phyloP scores from a whole-genome alignment of 495 filamentous ascomycete genomes.

The Lindgomyces ingoldianus region DNA sequence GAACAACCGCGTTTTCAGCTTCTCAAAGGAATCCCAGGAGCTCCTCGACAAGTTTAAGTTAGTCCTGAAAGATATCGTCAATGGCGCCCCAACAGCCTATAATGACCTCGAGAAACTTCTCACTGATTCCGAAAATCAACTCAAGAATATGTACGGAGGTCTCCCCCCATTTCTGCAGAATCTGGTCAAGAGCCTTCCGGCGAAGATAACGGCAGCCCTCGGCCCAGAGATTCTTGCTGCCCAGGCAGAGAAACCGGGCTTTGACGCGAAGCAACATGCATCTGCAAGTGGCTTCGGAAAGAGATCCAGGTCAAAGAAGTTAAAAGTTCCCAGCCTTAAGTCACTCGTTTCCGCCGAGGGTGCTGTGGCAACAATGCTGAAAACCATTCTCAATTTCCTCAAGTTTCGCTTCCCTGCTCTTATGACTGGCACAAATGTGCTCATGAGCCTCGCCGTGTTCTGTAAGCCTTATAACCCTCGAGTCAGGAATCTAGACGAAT shows the following conservation, averaged over 20 bases:
- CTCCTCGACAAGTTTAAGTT: constrained; percentile 80
- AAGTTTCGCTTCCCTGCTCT: constrained; percentile 82
- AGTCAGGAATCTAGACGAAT: not conserved
- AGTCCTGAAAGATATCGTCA: constrained; percentile 86
- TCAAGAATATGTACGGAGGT: constrained; percentile 72
- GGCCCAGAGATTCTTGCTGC: constrained; percentile 79
- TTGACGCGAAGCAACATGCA: constrained; percentile 57
- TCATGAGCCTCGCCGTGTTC: constrained; percentile 82
- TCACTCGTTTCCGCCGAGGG: constrained; percentile 85
- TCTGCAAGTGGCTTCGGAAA: constrained; percentile 47
- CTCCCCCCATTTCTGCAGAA: constrained; percentile 84
- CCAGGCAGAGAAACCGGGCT: constrained; percentile 68
- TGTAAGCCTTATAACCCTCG: constrained; percentile 55
- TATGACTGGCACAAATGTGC: constrained; percentile 75
- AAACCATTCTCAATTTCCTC: constrained; percentile 81
- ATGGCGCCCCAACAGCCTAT: constrained; percentile 90
- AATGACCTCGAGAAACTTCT: constrained; percentile 81
- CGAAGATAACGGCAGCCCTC: constrained; percentile 71
- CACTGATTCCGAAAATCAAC: constrained; percentile 71
- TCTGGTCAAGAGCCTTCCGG: constrained; percentile 79
- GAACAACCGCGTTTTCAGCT: constrained; percentile 78
- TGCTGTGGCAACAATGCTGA: constrained; percentile 75
- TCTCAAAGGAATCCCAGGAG: constrained; percentile 76
- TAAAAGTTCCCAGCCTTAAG: constrained; percentile 64
- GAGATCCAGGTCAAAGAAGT: constrained; percentile 49